Evolutionary conservation across 2,329 filamentous ascomycete species (phyloP).

Genomic region (Pyricularia pennisetigena): DNA sequence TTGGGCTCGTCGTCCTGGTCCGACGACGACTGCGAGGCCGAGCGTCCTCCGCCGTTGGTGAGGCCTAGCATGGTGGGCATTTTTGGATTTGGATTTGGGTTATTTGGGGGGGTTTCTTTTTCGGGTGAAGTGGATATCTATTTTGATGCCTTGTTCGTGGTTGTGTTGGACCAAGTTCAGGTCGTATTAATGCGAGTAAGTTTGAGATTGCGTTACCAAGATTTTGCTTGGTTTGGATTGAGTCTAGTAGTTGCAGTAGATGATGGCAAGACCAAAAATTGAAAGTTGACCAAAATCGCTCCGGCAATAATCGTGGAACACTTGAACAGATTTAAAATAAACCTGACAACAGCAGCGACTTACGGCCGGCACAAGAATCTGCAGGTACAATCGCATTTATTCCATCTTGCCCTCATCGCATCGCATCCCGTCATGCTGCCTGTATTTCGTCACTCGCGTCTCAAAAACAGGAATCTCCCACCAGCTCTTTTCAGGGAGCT

Average conservation of each 20-base stretch:
- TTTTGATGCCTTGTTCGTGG: neutral
- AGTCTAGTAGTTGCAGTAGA: neutral
- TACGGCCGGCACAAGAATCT: neutral
- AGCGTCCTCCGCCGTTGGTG: neutral
- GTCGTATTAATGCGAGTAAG: neutral
- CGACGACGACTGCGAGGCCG: slow-evolving; percentile 25
- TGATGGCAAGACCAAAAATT: neutral
- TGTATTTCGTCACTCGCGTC: neutral
- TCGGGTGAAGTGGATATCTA: neutral
- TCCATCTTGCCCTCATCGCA: neutral
- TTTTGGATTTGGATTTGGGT: too few species aligned
- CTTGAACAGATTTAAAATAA: neutral
- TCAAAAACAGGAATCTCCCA: neutral
- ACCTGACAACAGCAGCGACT: neutral
- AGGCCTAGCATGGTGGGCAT: slow-evolving; percentile 6
- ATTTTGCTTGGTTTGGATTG: neutral
- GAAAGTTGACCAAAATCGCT: neutral
- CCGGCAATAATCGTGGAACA: neutral
- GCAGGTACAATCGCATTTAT: neutral
- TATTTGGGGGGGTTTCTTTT: neutral
- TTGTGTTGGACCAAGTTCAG: neutral
- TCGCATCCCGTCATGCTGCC: neutral
- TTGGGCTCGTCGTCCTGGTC: slow-evolving; percentile 12
- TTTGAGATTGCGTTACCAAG: neutral
- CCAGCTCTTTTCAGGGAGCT: neutral